These are phyloP conservation scores for Diaporthe sp. DNA, from an alignment of 2,329 filamentous ascomycete species.

Conservation along the genomic window DNA sequence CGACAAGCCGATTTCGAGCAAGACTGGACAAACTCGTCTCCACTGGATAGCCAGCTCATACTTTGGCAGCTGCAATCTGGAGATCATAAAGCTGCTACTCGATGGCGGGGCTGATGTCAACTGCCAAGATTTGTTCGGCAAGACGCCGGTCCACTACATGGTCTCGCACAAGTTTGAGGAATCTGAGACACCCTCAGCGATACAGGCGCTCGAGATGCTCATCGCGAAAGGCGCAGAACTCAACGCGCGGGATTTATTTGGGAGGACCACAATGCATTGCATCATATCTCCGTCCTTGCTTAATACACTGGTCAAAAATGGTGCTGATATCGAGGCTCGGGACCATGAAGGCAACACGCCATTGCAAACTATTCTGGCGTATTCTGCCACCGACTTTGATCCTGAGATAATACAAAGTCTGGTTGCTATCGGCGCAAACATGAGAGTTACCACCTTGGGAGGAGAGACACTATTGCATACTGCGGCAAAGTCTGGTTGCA, in stretches of 20 bases:
- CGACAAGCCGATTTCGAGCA: background rate
- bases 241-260: background rate
- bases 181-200: background rate
- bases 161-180: background rate
- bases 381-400: too few species aligned
- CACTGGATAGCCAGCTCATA: background rate
- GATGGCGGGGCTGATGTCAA: background rate
- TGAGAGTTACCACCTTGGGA: too few species aligned
- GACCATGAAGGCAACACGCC: background rate
- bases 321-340: background rate
- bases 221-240: background rate
- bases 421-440: too few species aligned
- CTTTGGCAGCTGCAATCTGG: background rate
- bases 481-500: too few species aligned
- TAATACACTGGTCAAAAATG: background rate
- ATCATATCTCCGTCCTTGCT: background rate
- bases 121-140: background rate
- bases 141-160: background rate
- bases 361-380: background rate
- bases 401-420: too few species aligned
- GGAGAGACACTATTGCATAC: too few species aligned
- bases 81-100: background rate
- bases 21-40: background rate
- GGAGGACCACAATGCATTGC: background rate
- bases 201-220: background rate